Evolutionary conservation across 2,329 filamentous ascomycete species (phyloP), one percentile per base, ranked within the genome.

Genomic region (Chaetomium sp.): DNA sequence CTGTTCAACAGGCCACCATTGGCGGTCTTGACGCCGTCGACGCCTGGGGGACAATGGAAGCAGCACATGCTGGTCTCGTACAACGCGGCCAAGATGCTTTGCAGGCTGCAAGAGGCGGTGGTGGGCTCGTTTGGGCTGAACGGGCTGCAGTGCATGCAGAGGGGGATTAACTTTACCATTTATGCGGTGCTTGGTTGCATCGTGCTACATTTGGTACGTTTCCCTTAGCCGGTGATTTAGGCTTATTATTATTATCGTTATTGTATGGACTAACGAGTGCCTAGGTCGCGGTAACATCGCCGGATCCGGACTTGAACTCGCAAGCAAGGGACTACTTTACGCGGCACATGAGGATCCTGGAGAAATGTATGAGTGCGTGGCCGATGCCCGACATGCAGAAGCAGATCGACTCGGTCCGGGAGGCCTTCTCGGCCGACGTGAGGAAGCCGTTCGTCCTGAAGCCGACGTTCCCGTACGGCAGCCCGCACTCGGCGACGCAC

Each of bases 91-190:
- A 96, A 95, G 76, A 86, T 85, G 49, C 83, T 98, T 58, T 97
- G 93, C 77, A 88, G 91, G 65, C 78, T 97, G 6, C 93, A 97
- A 74, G 94, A 98, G 77, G 89, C 89, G 1, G 87, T 96, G 42
- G 74, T 96, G 65, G 84, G 89, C 61, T 85, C 86, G 0, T 96
- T 89, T 75, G 92, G 93, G 2, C 80, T 97, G 66, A 85, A 85
- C 19, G 94, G 93, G 0, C 81, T 98, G 19, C 83, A 95, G 71
- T 96, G 90, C 78, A 97, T 97, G 94, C 90, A 94, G 73, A 86
- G 94, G 70, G 94, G 94, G 47, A 93, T 96, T 75, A 97, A 93
- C 77, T 98, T 97, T 73, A 92, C 92, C 6, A 92, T 98, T n/a
- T 98, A 98, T 74, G 88, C 89, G 63, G 87, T 97, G 29, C 80